phyloP scores from a whole-genome alignment of 2,329 filamentous ascomycete species.

The Macrophomina phaseolina region DNA sequence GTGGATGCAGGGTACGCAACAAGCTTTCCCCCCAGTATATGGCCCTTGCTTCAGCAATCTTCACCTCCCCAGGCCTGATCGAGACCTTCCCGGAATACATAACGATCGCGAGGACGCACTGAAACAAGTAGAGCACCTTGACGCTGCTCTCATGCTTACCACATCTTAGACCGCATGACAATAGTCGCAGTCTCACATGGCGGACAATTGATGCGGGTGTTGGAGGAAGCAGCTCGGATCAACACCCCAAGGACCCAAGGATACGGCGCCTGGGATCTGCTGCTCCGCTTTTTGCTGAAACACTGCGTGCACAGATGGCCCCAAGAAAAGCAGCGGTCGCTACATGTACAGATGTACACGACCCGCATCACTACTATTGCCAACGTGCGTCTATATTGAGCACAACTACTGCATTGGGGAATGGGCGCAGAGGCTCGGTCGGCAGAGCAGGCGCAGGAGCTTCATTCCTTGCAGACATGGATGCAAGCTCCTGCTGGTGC shows the following conservation, averaged over 20 bases:
- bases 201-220: conserved; percentile 8
- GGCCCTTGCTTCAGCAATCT: conserved; percentile 11
- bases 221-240: conserved; percentile 4
- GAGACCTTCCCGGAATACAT: not conserved
- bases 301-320: conserved; percentile 11
- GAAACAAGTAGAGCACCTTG: not conserved
- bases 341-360: conserved; percentile 7
- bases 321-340: conserved; percentile 13
- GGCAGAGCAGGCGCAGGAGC: not conserved
- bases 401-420: conserved; percentile 6
- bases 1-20: not conserved
- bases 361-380: conserved; percentile 13
- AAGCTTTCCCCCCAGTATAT: not conserved
- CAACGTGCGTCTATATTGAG: conserved; percentile 13
- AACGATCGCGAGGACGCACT: not conserved
- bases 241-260: conserved; percentile 10
- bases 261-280: conserved; percentile 16
- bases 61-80: not conserved
- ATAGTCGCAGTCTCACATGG: conserved; percentile 10
- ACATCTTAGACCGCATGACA: not conserved
- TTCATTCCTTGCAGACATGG: not conserved
- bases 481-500: not conserved
- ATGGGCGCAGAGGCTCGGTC: not conserved
- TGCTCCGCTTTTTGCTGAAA: conserved; percentile 13
- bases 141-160: not conserved